phyloP scores from a whole-genome alignment of 768 basidiomycete species.

The Mrakia hoshinonis region DNA sequence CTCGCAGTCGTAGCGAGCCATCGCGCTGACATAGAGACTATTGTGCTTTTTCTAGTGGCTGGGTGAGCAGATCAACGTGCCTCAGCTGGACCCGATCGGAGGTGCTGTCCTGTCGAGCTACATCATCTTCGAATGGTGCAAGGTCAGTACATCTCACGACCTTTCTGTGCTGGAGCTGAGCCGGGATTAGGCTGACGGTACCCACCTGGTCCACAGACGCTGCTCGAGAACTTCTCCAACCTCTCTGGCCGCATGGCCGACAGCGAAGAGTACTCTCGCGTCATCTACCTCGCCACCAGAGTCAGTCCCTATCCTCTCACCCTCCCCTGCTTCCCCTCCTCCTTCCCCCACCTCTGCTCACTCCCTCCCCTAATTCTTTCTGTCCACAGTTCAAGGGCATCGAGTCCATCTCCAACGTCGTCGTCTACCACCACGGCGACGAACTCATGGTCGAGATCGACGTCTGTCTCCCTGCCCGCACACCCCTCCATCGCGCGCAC shows the following conservation, averaged over 20 bases:
- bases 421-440: constrained; percentile 25
- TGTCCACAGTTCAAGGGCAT: constrained; percentile 1
- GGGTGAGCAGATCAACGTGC: constrained; percentile 11
- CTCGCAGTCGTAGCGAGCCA: no score
- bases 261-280: constrained; percentile 2
- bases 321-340: background rate
- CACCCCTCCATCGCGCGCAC: constrained; percentile 22
- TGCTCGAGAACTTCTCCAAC: constrained; percentile 26
- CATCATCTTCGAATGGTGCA: constrained; percentile 27
- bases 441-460: constrained; percentile 21
- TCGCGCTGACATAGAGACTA: no score
- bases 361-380: no score
- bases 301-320: background rate
- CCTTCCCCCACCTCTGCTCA: background rate
- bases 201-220: constrained; percentile 6
- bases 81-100: constrained; percentile 22
- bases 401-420: background rate
- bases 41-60: constrained; percentile 16
- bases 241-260: constrained; percentile 19
- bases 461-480: constrained; percentile 25
- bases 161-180: background rate
- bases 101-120: constrained; percentile 18
- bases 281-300: constrained; percentile 24
- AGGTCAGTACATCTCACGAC: constrained; percentile 1
- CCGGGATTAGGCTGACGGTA: no score